Conservation (phyloP, 768 basidiomycete genomes). For the Termitomyces bulborhizus region DNA sequence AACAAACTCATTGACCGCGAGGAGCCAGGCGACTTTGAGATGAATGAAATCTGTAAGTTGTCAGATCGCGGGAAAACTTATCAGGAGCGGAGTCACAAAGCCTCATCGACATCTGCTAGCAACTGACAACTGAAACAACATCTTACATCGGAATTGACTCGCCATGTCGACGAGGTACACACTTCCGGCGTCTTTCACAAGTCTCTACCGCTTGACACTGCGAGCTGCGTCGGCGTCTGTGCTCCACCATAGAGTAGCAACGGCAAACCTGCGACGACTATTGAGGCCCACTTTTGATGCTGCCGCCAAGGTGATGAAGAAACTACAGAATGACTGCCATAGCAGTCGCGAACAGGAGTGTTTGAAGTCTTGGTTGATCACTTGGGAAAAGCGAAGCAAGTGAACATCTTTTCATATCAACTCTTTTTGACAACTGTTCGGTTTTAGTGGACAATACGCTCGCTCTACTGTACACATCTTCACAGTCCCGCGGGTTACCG, state of each 20-base stretch:
- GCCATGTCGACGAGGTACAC: conserved; percentile 8
- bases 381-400: conserved; percentile 55
- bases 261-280: conserved; percentile 37
- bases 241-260: conserved; percentile 40
- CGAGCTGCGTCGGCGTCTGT: conserved; percentile 53
- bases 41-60: not conserved
- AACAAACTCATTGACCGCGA: not conserved
- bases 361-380: conserved; percentile 35
- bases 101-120: not conserved
- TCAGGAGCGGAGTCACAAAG: not conserved
- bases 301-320: conserved; percentile 36
- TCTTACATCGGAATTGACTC: not conserved
- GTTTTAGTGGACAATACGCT: conserved; percentile 63
- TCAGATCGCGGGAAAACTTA: not conserved
- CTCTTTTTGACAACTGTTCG: conserved; percentile 1
- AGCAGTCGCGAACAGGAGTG: conserved; percentile 21
- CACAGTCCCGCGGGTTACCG: conserved; percentile 54
- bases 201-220: conserved; percentile 55
- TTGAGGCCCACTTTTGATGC: conserved; percentile 52
- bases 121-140: not conserved
- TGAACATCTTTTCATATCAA: conserved; percentile 8
- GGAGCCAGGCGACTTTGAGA: not conserved
- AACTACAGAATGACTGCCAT: conserved; percentile 27
- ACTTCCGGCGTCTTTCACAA: conserved; percentile 38
- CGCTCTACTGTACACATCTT: conserved; percentile 54